Percentiles rank a stretch among this genome's conserved stretches.
phyloP scores from a whole-genome alignment of 2,329 filamentous ascomycete genomes.

The Diaporthe citriasiana region DNA sequence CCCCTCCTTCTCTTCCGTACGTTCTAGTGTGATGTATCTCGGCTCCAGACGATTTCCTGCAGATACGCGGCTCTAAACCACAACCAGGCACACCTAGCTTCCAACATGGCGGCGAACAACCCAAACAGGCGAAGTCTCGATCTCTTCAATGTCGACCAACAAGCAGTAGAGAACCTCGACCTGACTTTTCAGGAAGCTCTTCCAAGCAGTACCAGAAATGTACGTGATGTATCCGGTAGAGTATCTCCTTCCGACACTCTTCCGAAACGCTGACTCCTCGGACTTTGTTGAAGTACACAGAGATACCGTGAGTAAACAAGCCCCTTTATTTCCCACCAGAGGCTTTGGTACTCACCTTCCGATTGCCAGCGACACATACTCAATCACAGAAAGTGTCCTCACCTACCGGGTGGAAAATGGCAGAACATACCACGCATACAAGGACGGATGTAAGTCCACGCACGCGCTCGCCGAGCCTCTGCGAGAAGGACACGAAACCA shows the following conservation, averaged over 20 bases:
- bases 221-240: conserved; percentile 10
- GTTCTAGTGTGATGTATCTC: not conserved
- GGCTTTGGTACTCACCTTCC: not conserved
- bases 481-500: not conserved
- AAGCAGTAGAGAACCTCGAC: conserved; percentile 36
- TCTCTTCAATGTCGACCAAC: conserved; percentile 37
- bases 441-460: conserved; percentile 38
- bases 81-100: not conserved
- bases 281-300: conserved; percentile 25
- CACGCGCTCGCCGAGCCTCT: not conserved
- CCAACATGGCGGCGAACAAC: conserved; percentile 37
- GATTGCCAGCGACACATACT: conserved; percentile 34
- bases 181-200: conserved; percentile 37
- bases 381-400: conserved; percentile 39
- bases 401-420: conserved; percentile 42
- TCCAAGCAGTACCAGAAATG: conserved; percentile 25
- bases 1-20: not conserved
- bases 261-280: not conserved
- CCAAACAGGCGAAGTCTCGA: conserved; percentile 37
- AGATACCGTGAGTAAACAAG: conserved; percentile 39
- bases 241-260: not conserved
- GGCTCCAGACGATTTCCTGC: not conserved
- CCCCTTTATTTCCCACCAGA: not conserved
- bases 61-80: not conserved
- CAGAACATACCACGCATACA: conserved; percentile 42